Conservation (phyloP, 768 basidiomycete species). For the Fomitopsis serialis region DNA sequence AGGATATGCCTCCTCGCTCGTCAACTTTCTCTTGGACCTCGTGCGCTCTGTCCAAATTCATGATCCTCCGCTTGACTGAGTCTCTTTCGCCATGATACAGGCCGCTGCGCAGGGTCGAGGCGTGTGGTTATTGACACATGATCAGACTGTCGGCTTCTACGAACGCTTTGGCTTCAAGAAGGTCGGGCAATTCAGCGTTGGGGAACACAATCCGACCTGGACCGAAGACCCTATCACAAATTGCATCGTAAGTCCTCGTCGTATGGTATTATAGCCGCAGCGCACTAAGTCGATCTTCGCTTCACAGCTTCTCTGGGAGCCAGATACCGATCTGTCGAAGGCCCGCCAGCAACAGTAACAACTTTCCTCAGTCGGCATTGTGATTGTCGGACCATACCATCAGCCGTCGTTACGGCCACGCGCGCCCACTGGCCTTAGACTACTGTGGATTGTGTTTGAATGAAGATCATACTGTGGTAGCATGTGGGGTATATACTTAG, state of each 20-base stretch:
- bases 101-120: background rate
- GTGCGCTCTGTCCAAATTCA: background rate
- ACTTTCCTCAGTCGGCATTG: too few species aligned
- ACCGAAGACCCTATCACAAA: background rate
- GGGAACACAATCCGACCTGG: background rate
- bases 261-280: too few species aligned
- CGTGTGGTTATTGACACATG: background rate
- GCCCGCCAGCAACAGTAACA: too few species aligned
- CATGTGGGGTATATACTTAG: too few species aligned
- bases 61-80: background rate
- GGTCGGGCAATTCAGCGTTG: background rate
- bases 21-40: background rate
- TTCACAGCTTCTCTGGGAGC: background rate
- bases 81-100: background rate
- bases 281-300: background rate
- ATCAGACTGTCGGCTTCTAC: background rate
- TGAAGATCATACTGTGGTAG: too few species aligned
- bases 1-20: background rate
- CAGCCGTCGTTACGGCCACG: too few species aligned
- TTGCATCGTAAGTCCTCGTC: background rate
- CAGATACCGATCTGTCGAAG: too few species aligned
- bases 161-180: background rate
- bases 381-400: too few species aligned
- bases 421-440: too few species aligned
- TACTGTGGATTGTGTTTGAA: too few species aligned